Base-by-base conservation (phyloP, 345 rosid genomes). In the Clarkia xantiana region DNA sequence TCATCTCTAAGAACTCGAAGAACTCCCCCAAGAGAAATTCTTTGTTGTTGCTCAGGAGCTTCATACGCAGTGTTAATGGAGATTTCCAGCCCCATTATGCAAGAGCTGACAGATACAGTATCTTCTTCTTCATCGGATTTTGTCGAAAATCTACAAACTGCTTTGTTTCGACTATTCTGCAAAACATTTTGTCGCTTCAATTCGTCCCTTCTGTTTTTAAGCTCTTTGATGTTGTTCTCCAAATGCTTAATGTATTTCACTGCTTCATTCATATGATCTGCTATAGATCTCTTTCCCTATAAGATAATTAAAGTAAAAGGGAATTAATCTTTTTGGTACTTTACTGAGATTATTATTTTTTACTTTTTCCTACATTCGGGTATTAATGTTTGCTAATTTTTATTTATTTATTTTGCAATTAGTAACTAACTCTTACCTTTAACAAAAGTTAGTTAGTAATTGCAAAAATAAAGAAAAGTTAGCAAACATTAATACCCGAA, bases 271-370 rank as follows among this genome's bases (percentile, higher is more conserved):
- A 69, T 55, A 1, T 65, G 71, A 61, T 74, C 86, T 11, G 63
- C 55, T 4, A 56, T 64, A 11, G 86, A 69, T 17, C 82, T 67
- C 61, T 71, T 74, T 44, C 78, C 82, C 86, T 79, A 67, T 22
- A 22, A 2, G 5, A 22, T n/a, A n/a, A 5, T 2, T 22, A 22
- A 22, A 22, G 25, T 22, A 22, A 22, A 22, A 22, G n/a, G n/a
- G n/a, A n/a, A n/a, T n/a, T n/a, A n/a, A n/a, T n/a, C n/a, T n/a
- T n/a, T n/a, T n/a, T n/a, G n/a, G n/a, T n/a, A n/a, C n/a, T n/a
- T n/a, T n/a, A n/a, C n/a, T n/a, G n/a, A n/a, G n/a, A n/a, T n/a
- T n/a, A n/a, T n/a, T n/a, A n/a, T n/a, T n/a, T n/a, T n/a, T n/a
- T n/a, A n/a, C n/a, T n/a, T n/a, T n/a, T n/a, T n/a, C n/a, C n/a